Evolutionary conservation across 2,329 filamentous ascomycete genomes (phyloP).

Genomic region (Pseudogymnoascus sp.): DNA sequence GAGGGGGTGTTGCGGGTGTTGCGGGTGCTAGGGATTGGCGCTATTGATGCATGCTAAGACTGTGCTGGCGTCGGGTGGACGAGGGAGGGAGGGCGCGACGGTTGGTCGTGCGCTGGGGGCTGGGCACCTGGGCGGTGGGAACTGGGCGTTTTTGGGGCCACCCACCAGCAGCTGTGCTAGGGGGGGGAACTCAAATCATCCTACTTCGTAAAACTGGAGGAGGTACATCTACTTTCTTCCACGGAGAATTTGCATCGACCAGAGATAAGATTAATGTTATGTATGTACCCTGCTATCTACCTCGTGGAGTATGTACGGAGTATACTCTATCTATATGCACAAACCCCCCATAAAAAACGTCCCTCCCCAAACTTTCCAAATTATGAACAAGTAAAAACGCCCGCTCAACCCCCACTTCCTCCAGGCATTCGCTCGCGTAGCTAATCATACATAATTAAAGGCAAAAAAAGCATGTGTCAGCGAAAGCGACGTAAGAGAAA

Average conservation of each 20-base stretch:
- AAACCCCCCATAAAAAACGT: neutral
- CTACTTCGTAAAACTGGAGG: neutral
- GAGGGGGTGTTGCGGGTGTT: no score
- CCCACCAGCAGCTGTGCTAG: no score
- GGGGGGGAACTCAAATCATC: neutral
- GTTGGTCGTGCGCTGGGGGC: no score
- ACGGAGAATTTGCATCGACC: neutral
- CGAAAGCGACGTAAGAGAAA: neutral
- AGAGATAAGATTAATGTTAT: neutral
- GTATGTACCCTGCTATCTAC: neutral
- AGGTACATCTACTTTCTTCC: neutral
- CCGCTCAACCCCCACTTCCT: neutral
- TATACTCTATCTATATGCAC: neutral
- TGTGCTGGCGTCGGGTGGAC: no score
- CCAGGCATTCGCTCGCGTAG: neutral
- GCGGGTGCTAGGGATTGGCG: no score
- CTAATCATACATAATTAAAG: neutral
- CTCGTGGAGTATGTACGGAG: neutral
- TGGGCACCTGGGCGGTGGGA: no score
- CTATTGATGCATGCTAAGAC: no score
- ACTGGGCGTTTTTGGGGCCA: no score
- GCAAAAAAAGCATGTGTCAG: neutral
- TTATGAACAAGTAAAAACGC: neutral
- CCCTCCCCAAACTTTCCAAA: neutral
- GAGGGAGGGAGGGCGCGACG: no score